phyloP scores from a whole-genome alignment of 352 stramenopile genomes.

The Aphanomyces euteiches region DNA sequence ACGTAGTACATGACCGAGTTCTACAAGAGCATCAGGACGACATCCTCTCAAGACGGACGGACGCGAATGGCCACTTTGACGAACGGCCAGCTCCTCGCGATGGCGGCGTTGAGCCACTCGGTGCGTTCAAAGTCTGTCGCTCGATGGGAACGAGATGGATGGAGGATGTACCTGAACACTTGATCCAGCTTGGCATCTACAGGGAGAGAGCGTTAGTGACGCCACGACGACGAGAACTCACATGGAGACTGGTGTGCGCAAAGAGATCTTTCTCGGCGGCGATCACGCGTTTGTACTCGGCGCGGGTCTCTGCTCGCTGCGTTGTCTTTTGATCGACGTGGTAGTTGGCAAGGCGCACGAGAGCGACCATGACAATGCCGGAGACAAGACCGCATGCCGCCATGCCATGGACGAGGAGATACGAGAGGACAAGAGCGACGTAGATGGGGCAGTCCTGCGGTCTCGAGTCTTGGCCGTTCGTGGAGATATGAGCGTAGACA shows the following conservation, averaged over 20 bases:
- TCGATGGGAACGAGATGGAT: slow-evolving; percentile 48
- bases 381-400: background rate
- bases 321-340: background rate
- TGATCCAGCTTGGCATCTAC: slow-evolving; percentile 35
- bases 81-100: slow-evolving; percentile 59
- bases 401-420: slow-evolving; percentile 18
- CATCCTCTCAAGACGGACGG: slow-evolving; percentile 3
- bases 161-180: slow-evolving; percentile 36
- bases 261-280: slow-evolving; percentile 22
- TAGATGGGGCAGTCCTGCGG: background rate
- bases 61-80: slow-evolving; percentile 73
- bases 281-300: background rate
- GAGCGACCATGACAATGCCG: background rate
- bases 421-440: background rate
- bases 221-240: background rate
- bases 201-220: background rate
- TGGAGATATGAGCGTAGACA: slow-evolving; percentile 6
- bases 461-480: background rate
- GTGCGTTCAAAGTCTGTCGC: slow-evolving; percentile 66
- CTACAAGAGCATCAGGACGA: slow-evolving; percentile 31
- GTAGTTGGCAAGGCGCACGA: background rate
- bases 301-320: background rate
- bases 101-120: slow-evolving; percentile 76
- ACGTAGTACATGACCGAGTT: slow-evolving; percentile 58
- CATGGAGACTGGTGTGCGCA: background rate